Percentiles rank a stretch among this genome's conserved stretches.
These are phyloP conservation scores for Coniosporium apollinis DNA, from an alignment of 495 filamentous ascomycete species.

Conservation along the genomic window DNA sequence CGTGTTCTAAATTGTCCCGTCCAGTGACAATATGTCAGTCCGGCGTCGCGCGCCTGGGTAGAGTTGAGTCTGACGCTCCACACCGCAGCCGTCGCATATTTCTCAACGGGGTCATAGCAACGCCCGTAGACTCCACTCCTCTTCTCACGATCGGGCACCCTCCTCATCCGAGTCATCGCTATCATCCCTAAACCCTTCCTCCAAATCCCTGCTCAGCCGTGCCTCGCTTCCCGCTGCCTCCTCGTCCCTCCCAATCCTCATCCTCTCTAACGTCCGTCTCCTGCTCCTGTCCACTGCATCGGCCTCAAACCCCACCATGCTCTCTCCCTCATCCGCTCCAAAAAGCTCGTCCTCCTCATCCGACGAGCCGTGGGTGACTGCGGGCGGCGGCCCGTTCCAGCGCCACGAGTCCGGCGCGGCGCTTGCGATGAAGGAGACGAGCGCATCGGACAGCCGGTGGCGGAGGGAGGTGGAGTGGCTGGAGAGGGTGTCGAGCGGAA, in stretches of 20 bases:
- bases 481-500: conserved; percentile 36
- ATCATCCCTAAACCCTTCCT: conserved; percentile 71
- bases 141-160: no score
- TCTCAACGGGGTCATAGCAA: no score
- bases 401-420: conserved; percentile 42
- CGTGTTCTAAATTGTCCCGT: no score
- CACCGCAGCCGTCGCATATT: no score
- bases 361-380: no score
- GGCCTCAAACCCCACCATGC: conserved; percentile 42
- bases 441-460: conserved; percentile 36
- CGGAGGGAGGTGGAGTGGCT: conserved; percentile 43
- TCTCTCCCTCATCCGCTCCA: conserved; percentile 50
- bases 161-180: conserved; percentile 55
- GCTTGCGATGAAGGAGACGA: conserved; percentile 38
- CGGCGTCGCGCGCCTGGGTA: no score
- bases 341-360: conserved; percentile 47
- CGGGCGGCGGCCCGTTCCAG: conserved; percentile 11
- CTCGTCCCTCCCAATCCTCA: conserved; percentile 13
- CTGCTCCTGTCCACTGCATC: conserved; percentile 33
- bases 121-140: no score
- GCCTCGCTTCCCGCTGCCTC: conserved; percentile 24
- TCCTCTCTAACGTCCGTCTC: no score
- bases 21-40: no score
- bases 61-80: no score
- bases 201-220: conserved; percentile 64